A percentile compares a stretch with the other conserved stretches of the same genome.
Evolutionary conservation across 495 filamentous ascomycete species (phyloP).

Genomic region (Penicillium coprophilum): DNA sequence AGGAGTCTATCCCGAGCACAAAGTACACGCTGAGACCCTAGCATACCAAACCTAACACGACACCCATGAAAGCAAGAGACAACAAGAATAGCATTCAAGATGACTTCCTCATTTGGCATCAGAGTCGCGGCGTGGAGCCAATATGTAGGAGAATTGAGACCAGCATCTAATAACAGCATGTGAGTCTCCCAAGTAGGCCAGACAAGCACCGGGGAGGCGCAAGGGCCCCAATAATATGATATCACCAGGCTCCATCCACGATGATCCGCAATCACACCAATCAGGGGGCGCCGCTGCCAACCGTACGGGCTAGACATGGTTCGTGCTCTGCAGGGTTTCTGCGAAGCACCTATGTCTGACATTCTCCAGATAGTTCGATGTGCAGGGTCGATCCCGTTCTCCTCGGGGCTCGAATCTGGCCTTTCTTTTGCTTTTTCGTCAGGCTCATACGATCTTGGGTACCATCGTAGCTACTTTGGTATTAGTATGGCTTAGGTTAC

Average conservation of each 20-base stretch:
- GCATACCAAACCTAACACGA: background rate
- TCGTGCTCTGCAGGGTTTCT: constrained; percentile 8
- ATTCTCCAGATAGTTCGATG: constrained; percentile 8
- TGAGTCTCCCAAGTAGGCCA: background rate
- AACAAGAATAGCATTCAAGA: background rate
- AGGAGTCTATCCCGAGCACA: background rate
- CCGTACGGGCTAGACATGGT: constrained; percentile 4
- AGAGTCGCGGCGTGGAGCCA: background rate
- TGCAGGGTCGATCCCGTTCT: constrained; percentile 6
- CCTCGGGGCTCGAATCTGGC: background rate
- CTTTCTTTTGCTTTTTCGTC: background rate
- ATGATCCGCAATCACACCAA: background rate
- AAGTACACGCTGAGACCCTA: background rate
- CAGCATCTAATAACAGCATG: constrained; percentile 2
- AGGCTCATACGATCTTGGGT: background rate
- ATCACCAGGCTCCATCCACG: constrained; percentile 3
- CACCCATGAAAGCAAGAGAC: background rate
- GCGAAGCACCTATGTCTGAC: constrained; percentile 14
- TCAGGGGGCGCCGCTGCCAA: background rate
- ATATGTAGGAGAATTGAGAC: constrained; percentile 4
- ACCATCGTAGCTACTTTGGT: background rate
- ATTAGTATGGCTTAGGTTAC: background rate
- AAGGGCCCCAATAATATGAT: constrained; percentile 12
- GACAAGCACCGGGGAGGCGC: background rate
- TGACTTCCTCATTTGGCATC: background rate